phyloP scores from a whole-genome alignment of 2,329 filamentous ascomycete genomes.

The Madurella mycetomatis region DNA sequence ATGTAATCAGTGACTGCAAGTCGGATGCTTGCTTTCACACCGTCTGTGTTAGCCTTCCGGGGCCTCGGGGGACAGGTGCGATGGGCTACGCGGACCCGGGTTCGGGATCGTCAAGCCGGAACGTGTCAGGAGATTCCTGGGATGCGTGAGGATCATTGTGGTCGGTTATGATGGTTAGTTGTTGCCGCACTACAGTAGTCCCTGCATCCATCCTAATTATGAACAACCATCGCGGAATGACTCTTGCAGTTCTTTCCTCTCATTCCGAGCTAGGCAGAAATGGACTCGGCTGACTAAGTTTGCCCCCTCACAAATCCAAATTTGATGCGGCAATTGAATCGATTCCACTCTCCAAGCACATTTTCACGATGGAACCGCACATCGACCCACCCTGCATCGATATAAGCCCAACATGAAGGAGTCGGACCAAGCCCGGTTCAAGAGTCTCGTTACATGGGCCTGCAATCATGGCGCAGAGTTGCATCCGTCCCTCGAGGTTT shows the following conservation, averaged over 20 bases:
- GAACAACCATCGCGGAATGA: too few relatives aligned
- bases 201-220: too few relatives aligned
- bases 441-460: constrained; percentile 47
- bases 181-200: too few relatives aligned
- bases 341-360: background rate
- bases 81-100: background rate
- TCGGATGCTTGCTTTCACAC: too few relatives aligned
- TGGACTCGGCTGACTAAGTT: background rate
- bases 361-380: background rate
- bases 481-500: constrained; percentile 50
- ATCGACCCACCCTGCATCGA: background rate
- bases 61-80: background rate
- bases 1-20: too few relatives aligned
- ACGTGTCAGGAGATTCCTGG: too few relatives aligned
- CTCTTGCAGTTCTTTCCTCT: too few relatives aligned
- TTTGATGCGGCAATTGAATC: background rate
- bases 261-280: background rate
- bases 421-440: constrained; percentile 25
- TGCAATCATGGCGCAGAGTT: constrained; percentile 42
- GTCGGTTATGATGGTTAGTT: too few relatives aligned
- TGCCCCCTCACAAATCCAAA: background rate
- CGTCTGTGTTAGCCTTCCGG: too few relatives aligned
- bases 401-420: constrained; percentile 25
- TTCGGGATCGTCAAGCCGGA: background rate
- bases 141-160: too few relatives aligned